Conservation (phyloP, 129 eudicot species). For the Flaveria linearis region DNA sequence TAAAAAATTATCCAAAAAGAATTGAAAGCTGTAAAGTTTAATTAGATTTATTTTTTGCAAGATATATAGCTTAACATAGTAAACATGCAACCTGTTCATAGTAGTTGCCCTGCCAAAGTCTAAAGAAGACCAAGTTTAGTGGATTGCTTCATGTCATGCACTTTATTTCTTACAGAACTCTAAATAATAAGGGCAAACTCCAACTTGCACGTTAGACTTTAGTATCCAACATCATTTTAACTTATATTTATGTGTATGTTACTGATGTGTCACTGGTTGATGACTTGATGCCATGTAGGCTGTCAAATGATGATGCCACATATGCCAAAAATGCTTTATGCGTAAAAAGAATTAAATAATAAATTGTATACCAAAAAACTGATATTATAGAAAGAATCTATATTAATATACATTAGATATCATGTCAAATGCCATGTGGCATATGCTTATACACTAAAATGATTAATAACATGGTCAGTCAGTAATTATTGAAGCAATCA, state of each 20-base stretch:
- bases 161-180: background rate
- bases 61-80: background rate
- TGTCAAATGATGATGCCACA: background rate
- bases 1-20: background rate
- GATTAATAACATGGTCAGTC: background rate
- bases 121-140: background rate
- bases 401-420: no score
- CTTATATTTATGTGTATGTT: background rate
- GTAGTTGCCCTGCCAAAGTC: background rate
- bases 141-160: background rate
- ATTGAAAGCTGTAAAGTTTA: background rate
- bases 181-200: no score
- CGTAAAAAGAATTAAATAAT: no score
- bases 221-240: background rate
- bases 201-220: no score
- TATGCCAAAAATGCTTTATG: background rate
- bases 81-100: background rate
- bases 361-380: no score
- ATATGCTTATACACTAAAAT: background rate
- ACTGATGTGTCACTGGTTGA: background rate
- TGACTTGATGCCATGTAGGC: background rate
- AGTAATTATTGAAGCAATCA: background rate
- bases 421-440: no score
- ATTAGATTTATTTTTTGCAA: background rate
- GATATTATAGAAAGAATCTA: no score